These are phyloP conservation scores for Monosporascus sp. DNA, from an alignment of 2,329 filamentous ascomycete species.

Conservation along the genomic window DNA sequence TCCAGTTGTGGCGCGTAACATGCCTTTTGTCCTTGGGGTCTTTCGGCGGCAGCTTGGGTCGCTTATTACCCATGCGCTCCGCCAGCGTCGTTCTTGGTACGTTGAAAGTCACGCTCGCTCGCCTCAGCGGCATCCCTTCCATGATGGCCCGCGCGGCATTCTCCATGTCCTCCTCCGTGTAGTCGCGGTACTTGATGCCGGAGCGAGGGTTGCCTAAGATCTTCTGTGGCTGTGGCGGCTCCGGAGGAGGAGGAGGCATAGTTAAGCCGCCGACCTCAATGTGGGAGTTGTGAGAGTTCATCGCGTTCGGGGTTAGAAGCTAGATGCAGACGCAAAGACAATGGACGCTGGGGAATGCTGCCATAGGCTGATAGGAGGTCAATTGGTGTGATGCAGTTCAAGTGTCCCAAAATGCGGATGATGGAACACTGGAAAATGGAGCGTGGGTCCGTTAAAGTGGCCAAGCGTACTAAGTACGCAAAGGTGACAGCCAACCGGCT, in stretches of 20 bases:
- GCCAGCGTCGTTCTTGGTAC: slow-evolving; percentile 19
- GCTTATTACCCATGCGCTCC: slow-evolving; percentile 11
- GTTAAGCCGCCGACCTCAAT: not conserved
- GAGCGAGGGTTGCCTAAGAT: slow-evolving; percentile 1
- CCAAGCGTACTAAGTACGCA: too few species aligned
- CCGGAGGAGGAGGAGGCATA: not conserved
- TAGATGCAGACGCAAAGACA: too few species aligned
- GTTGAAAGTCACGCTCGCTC: slow-evolving; percentile 14
- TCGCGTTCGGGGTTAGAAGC: not conserved
- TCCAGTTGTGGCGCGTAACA: slow-evolving; percentile 14
- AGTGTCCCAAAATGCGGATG: not conserved
- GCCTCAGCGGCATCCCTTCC: slow-evolving; percentile 17
- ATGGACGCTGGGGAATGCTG: too few species aligned
- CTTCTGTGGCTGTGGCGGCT: not conserved
- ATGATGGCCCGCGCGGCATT: slow-evolving; percentile 11
- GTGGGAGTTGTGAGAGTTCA: not conserved
- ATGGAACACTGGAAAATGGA: not conserved
- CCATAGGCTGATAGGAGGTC: too few species aligned
- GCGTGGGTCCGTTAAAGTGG: too few species aligned
- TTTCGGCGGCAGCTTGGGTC: slow-evolving; percentile 9
- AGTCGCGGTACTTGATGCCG: slow-evolving; percentile 17
- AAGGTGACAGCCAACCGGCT: too few species aligned
- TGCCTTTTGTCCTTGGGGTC: slow-evolving; percentile 4
- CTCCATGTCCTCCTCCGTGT: slow-evolving; percentile 15
- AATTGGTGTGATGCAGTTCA: not conserved